Conservation (phyloP, 768 basidiomycete genomes). For the Termitomyces sp. region DNA sequence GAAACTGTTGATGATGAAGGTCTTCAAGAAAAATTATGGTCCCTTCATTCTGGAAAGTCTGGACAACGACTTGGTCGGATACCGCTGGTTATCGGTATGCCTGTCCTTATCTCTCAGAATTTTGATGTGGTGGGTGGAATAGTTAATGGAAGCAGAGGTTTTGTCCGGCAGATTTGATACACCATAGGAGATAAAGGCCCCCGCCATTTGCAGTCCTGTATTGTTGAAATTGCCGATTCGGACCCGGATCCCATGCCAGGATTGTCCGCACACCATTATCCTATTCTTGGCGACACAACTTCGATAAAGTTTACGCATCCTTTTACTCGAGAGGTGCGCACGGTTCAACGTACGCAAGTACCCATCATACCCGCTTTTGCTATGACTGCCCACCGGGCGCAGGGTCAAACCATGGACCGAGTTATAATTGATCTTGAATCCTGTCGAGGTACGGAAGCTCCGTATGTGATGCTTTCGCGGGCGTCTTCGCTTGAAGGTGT, state of each 20-base stretch:
- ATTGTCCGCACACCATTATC: conserved; percentile 14
- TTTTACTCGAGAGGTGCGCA: background rate
- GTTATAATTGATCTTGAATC: conserved; percentile 23
- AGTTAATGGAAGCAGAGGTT: conserved; percentile 32
- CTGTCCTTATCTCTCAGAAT: conserved; percentile 33
- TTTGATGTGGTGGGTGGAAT: conserved; percentile 33
- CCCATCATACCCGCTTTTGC: conserved; percentile 26
- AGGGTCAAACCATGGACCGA: conserved; percentile 23
- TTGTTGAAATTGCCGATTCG: conserved; percentile 17
- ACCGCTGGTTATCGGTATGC: conserved; percentile 36
- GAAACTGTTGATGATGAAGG: conserved; percentile 16
- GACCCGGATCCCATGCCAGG: conserved; percentile 9
- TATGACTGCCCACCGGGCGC: conserved; percentile 26
- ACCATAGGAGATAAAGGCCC: conserved; percentile 11
- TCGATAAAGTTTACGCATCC: conserved; percentile 21
- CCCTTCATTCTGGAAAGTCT: conserved; percentile 16
- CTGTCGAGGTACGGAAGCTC: conserved; percentile 17
- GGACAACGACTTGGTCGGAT: conserved; percentile 26
- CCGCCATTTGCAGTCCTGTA: conserved; percentile 17
- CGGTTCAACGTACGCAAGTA: conserved; percentile 17
- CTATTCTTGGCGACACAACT: conserved; percentile 19
- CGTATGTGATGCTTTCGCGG: conserved; percentile 32
- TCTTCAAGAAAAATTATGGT: conserved; percentile 1
- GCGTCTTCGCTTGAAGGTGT: conserved; percentile 15
- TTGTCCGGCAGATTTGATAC: conserved; percentile 21